Conservation (phyloP, 306 rosid species). For the Lathyrus tuberosus region DNA sequence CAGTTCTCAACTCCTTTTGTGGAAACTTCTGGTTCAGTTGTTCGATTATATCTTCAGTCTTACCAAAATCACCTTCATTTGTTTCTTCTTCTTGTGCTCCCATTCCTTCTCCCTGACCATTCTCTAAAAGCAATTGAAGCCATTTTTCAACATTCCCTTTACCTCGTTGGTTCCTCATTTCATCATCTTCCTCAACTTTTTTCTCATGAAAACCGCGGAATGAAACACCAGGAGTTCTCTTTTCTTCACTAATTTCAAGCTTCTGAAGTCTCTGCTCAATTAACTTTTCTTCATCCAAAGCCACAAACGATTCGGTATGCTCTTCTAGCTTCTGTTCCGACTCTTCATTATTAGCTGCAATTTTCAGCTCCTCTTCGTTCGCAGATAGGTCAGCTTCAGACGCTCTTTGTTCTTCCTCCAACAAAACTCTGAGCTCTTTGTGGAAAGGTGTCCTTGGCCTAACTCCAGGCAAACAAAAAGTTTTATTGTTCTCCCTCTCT, state of each 20-base stretch:
- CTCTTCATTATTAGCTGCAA: conserved; percentile 28
- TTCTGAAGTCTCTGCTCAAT: conserved; percentile 52
- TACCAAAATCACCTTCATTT: conserved; percentile 41
- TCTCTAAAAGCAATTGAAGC: conserved; percentile 86
- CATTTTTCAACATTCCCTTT: conserved; percentile 94
- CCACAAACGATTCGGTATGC: conserved; percentile 45
- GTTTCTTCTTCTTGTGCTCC: conserved; percentile 49
- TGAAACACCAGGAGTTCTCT: conserved; percentile 40
- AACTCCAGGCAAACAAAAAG: conserved; percentile 57
- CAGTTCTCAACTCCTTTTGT: conserved; percentile 50
- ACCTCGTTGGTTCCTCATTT: conserved; percentile 74
- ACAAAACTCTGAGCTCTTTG: conserved; percentile 83
- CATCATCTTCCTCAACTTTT: conserved; percentile 79
- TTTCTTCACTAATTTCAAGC: conserved; percentile 59
- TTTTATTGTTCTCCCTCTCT: conserved; percentile 42
- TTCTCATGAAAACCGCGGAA: conserved; percentile 47
- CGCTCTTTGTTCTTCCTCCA: conserved; percentile 87
- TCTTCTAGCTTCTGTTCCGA: conserved; percentile 49
- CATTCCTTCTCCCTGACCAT: conserved; percentile 46
- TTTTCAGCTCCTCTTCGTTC: conserved; percentile 46
- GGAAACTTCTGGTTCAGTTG: conserved; percentile 57
- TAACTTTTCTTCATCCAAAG: conserved; percentile 54
- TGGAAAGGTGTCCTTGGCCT: conserved; percentile 68
- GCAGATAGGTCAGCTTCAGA: conserved; percentile 57
- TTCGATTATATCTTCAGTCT: conserved; percentile 48